Percentiles rank a stretch among this genome's conserved stretches.
These are phyloP conservation scores for Coemansia sp. DNA, from an alignment of 192 early-diverging fungal genomes.

Conservation along the genomic window DNA sequence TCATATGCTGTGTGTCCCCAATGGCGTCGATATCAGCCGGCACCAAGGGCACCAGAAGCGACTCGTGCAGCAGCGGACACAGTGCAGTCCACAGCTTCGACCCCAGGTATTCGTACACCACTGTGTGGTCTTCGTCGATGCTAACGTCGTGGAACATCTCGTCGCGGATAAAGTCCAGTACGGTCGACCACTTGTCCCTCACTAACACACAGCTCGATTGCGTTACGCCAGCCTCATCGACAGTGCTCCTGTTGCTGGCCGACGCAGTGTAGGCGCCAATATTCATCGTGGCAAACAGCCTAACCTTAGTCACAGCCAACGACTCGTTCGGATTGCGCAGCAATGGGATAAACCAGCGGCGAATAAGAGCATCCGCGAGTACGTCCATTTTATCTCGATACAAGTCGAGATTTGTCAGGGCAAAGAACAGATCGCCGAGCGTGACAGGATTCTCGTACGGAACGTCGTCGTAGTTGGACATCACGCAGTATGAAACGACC, in stretches of 20 bases:
- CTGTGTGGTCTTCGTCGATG: conserved; percentile 34
- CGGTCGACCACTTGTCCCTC: conserved; percentile 33
- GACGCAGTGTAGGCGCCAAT: conserved; percentile 32
- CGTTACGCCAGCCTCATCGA: background rate
- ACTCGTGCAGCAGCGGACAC: conserved; percentile 23
- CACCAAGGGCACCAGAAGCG: conserved; percentile 24
- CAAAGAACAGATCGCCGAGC: conserved; percentile 45
- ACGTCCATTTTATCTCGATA: conserved; percentile 16
- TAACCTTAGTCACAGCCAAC: conserved; percentile 21
- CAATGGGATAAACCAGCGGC: conserved; percentile 31
- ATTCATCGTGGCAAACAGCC: conserved; percentile 29
- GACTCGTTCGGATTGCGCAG: conserved; percentile 29
- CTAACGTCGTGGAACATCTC: conserved; percentile 45
- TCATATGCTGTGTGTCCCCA: conserved; percentile 25
- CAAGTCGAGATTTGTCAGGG: conserved; percentile 40
- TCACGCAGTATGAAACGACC: conserved; percentile 19
- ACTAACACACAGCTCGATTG: conserved; percentile 19
- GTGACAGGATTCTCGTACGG: conserved; percentile 47
- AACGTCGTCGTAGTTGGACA: conserved; percentile 32
- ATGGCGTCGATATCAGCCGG: conserved; percentile 23
- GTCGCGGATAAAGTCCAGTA: conserved; percentile 35
- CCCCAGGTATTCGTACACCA: conserved; percentile 36
- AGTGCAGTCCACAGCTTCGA: conserved; percentile 25
- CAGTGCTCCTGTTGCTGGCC: background rate
- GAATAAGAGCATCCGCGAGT: conserved; percentile 21